A percentile compares a stretch with the other conserved stretches of the same genome.
Conservation (phyloP, 2,329 filamentous ascomycete genomes). For the Fusarium sp. region DNA sequence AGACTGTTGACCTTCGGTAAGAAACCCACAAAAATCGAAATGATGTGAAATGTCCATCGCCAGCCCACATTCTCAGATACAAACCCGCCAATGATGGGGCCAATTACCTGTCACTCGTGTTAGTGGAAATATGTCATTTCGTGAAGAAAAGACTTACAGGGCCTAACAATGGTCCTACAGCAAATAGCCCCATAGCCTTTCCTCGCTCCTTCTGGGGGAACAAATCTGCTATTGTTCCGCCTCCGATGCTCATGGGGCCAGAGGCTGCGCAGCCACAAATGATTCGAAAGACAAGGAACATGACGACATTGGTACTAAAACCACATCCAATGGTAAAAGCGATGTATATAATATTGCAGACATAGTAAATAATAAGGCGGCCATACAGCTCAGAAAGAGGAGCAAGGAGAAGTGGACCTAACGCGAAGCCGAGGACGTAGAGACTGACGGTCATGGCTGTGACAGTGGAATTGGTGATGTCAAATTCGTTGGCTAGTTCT, state of each 20-base stretch:
- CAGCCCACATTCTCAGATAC: constrained; percentile 63
- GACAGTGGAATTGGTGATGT: constrained; percentile 20
- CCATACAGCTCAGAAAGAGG: constrained; percentile 40
- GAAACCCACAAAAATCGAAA: constrained; percentile 57
- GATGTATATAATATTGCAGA: constrained; percentile 16
- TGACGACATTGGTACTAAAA: constrained; percentile 22
- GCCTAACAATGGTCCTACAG: constrained; percentile 71
- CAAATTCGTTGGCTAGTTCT: constrained; percentile 30
- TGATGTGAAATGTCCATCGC: constrained; percentile 66
- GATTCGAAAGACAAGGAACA: constrained; percentile 39
- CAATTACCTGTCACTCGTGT: constrained; percentile 24
- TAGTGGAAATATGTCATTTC: accelerated
- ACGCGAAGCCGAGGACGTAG: constrained; percentile 37
- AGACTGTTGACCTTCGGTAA: accelerated
- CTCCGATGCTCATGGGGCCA: constrained; percentile 36
- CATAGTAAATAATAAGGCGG: constrained; percentile 32
- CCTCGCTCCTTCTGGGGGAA: constrained; percentile 58
- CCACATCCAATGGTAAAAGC: constrained; percentile 34
- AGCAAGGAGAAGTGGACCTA: constrained; percentile 38
- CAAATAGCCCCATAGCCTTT: constrained; percentile 74
- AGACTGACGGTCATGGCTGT: constrained; percentile 33
- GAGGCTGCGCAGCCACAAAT: constrained; percentile 39
- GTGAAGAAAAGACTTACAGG: constrained; percentile 53
- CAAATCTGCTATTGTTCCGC: constrained; percentile 38
- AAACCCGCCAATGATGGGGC: constrained; percentile 60